Conservation (phyloP, 441 rosid species). For the Syzygium syzygioides region DNA sequence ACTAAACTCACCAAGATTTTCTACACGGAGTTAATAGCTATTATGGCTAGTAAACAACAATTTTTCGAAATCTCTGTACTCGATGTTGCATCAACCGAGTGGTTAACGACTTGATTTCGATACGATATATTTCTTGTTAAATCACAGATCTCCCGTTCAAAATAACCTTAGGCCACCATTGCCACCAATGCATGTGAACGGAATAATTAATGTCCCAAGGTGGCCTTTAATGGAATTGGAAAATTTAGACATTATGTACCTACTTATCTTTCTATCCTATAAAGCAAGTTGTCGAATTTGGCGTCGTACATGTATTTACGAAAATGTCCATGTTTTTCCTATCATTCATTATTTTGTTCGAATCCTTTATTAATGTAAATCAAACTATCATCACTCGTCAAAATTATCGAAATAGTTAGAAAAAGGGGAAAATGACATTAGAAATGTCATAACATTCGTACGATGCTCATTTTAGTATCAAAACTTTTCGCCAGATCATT, state of each 20-base stretch:
- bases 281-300: not conserved
- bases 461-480: not conserved
- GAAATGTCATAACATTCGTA: fast-evolving
- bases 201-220: not conserved
- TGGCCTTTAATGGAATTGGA: not conserved
- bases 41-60: not conserved
- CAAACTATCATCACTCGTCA: not conserved
- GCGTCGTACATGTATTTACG: not conserved
- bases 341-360: not conserved
- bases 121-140: not conserved
- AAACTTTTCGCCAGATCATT: not conserved
- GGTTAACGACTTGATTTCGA: not conserved
- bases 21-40: not conserved
- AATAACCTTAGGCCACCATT: not conserved
- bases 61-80: not conserved
- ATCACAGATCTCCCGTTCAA: not conserved
- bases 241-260: not conserved
- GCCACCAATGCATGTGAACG: not conserved
- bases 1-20: not conserved
- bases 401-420: not conserved
- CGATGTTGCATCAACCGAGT: not conserved
- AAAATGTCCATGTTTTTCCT: not conserved
- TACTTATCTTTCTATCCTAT: not conserved
- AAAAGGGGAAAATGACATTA: not conserved
- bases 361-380: not conserved